These are phyloP conservation scores for Camptophora hylomeconis DNA, from an alignment of 2,329 filamentous ascomycete species.

Conservation along the genomic window DNA sequence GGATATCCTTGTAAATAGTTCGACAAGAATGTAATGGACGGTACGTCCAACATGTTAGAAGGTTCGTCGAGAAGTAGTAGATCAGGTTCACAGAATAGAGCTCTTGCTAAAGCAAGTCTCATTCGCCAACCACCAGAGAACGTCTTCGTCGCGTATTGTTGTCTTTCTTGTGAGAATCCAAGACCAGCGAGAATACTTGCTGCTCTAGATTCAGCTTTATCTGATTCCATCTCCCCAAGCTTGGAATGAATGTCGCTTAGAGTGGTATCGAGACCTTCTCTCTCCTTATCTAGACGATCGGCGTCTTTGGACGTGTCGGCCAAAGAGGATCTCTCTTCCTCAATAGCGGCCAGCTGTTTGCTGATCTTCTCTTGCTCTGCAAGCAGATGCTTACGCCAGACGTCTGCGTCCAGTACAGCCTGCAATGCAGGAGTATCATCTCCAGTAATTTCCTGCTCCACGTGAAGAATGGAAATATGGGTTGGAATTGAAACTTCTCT, in stretches of 20 bases:
- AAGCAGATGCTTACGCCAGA: constrained; percentile 93
- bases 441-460: constrained; percentile 95
- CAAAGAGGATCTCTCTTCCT: constrained; percentile 62
- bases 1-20: constrained; percentile 91
- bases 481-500: constrained; percentile 91
- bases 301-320: constrained; percentile 90
- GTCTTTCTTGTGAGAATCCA: constrained; percentile 85
- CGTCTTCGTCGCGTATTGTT: constrained; percentile 87
- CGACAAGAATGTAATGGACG: constrained; percentile 96
- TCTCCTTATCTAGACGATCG: constrained; percentile 67
- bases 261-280: constrained; percentile 80
- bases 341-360: constrained; percentile 60
- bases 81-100: constrained; percentile 95
- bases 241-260: constrained; percentile 85
- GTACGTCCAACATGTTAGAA: constrained; percentile 99
- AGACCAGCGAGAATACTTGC: constrained; percentile 94
- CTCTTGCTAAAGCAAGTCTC: constrained; percentile 86
- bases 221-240: constrained; percentile 95
- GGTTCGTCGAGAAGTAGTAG: constrained; percentile 93
- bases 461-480: constrained; percentile 96
- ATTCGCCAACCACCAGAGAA: constrained; percentile 99
- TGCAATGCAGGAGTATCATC: constrained; percentile 92
- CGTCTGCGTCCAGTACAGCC: constrained; percentile 90
- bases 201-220: constrained; percentile 90
- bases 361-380: constrained; percentile 81